These are phyloP conservation scores for Diutina rugosa DNA, from an alignment of 1,139 yeast genomes.

Conservation along the genomic window DNA sequence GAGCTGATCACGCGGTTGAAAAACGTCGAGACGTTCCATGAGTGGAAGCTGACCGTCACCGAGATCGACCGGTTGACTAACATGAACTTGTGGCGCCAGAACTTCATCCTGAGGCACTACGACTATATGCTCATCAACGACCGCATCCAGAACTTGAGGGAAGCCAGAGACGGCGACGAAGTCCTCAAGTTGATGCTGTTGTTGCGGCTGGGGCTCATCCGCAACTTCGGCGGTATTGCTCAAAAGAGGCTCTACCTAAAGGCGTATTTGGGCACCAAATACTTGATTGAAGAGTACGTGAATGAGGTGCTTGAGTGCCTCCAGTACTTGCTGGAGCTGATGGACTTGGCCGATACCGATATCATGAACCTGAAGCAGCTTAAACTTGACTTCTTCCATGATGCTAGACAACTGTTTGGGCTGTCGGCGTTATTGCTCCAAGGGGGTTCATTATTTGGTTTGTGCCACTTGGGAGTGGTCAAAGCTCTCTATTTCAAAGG, in stretches of 20 bases:
- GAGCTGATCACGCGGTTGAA: slow-evolving; percentile 26
- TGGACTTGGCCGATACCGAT: slow-evolving; percentile 12
- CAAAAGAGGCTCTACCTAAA: slow-evolving; percentile 69
- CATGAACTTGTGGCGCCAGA: slow-evolving; percentile 74
- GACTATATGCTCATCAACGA: slow-evolving; percentile 77
- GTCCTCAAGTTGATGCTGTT: slow-evolving; percentile 49
- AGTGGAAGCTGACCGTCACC: slow-evolving; percentile 48
- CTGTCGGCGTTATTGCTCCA: slow-evolving; percentile 81
- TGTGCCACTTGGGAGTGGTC: slow-evolving; percentile 88
- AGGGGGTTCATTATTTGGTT: slow-evolving; percentile 89
- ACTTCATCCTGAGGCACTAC: slow-evolving; percentile 69
- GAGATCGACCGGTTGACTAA: slow-evolving; percentile 56
- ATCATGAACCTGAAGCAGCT: slow-evolving; percentile 42
- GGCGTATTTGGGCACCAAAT: slow-evolving; percentile 79
- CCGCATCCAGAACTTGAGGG: slow-evolving; percentile 47
- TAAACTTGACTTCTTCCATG: slow-evolving; percentile 77
- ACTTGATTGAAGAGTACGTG: slow-evolving; percentile 76
- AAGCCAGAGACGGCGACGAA: slow-evolving; percentile 52
- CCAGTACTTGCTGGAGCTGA: slow-evolving; percentile 34
- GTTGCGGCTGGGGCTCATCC: slow-evolving; percentile 67
- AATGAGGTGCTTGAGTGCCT: slow-evolving; percentile 64
- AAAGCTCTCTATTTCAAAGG: slow-evolving; percentile 65
- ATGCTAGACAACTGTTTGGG: slow-evolving; percentile 82
- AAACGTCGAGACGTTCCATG: slow-evolving; percentile 36
- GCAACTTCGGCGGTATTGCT: slow-evolving; percentile 88